Conservation (phyloP, 768 basidiomycete genomes). For the Lyophyllum semitale region DNA sequence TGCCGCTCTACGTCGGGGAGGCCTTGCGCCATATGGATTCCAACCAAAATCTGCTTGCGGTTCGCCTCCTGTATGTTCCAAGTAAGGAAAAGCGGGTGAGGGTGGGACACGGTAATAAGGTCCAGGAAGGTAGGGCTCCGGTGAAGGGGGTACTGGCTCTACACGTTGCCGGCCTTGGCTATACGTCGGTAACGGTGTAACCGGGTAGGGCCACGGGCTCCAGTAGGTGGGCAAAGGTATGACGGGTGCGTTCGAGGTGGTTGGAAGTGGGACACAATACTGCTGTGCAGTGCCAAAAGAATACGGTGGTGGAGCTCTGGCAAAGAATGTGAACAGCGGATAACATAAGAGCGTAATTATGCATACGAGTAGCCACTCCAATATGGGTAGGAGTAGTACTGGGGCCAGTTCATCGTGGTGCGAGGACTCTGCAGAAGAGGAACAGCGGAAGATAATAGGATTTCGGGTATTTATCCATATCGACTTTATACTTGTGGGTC, state of each 20-base stretch:
- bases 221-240: background rate
- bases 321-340: background rate
- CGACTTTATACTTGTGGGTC: background rate
- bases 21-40: background rate
- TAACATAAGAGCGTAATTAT: background rate
- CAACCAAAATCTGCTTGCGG: background rate
- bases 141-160: conserved; percentile 9
- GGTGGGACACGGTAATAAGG: background rate
- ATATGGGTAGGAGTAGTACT: background rate
- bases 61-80: background rate
- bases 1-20: background rate
- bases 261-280: background rate
- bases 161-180: background rate
- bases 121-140: background rate
- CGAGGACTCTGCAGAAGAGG: background rate
- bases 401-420: conserved; percentile 2
- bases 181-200: background rate
- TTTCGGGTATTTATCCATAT: background rate
- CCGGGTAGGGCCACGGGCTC: background rate
- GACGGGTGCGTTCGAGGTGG: background rate
- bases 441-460: background rate
- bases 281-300: background rate
- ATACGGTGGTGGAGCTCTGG: conserved; percentile 7
- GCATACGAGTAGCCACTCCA: conserved; percentile 2
- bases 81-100: background rate